phyloP scores from a whole-genome alignment of 2,329 filamentous ascomycete genomes.

The Didymella pinodella region DNA sequence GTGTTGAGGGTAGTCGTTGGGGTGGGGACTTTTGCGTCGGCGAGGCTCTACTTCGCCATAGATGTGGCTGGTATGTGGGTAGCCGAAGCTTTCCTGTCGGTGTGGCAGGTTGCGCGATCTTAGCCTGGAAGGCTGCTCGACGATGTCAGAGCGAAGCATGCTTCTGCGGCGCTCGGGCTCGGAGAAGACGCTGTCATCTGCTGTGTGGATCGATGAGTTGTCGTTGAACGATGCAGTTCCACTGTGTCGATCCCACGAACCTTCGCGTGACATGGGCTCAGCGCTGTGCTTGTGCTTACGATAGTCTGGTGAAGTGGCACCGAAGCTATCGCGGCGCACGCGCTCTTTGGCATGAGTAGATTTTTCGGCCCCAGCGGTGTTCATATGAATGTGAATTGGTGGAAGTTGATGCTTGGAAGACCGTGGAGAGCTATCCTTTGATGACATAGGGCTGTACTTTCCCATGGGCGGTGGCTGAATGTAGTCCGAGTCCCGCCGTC shows the following conservation, averaged over 20 bases:
- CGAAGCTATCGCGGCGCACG: conserved; percentile 20
- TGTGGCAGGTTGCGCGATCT: conserved; percentile 10
- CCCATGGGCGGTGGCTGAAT: conserved; percentile 30
- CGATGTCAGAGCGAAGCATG: conserved; percentile 4
- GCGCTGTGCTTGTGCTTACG: conserved; percentile 16
- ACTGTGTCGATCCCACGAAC: conserved; percentile 33
- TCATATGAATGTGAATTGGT: conserved; percentile 35
- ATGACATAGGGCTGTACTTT: conserved; percentile 27
- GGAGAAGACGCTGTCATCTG: conserved; percentile 35
- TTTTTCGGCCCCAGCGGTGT: conserved; percentile 23
- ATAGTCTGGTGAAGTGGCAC: conserved; percentile 19
- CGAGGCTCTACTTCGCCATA: conserved; percentile 20
- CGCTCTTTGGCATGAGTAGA: conserved; percentile 20
- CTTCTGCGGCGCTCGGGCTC: conserved; percentile 18
- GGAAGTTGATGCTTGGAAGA: conserved; percentile 26
- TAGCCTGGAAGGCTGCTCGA: conserved; percentile 3
- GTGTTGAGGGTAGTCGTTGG: conserved; percentile 20
- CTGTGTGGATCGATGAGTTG: conserved; percentile 30
- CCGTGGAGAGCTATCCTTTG: conserved; percentile 29
- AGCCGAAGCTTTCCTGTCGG: conserved; percentile 5
- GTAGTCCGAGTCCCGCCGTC: conserved; percentile 20
- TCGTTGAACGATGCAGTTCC: conserved; percentile 32
- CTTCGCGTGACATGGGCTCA: conserved; percentile 30
- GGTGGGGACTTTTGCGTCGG: conserved; percentile 3
- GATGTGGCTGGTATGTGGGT: conserved; percentile 20